phyloP scores from a whole-genome alignment of 1,139 yeast species.

The Saccharomyces hybrid region DNA sequence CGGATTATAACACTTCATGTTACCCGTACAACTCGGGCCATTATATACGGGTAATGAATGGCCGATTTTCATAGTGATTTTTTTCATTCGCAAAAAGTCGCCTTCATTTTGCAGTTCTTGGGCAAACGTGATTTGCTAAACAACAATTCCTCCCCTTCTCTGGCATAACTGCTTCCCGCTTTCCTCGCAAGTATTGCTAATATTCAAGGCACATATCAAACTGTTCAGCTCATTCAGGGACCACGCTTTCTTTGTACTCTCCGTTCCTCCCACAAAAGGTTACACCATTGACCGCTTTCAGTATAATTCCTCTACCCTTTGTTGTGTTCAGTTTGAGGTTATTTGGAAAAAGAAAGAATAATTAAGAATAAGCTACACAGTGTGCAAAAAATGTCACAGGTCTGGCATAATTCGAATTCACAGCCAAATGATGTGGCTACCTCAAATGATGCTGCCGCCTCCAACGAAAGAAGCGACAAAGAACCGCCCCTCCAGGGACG shows the following conservation, averaged over 20 bases:
- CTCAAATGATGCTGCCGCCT: background rate
- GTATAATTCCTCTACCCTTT: background rate
- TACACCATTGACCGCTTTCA: background rate
- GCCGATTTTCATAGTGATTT: background rate
- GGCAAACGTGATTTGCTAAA: background rate
- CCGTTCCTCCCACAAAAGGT: background rate
- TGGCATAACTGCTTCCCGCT: background rate
- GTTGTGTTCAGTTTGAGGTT: background rate
- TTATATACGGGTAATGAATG: background rate
- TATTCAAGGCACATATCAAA: background rate
- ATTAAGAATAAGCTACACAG: background rate
- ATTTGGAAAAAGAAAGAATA: background rate
- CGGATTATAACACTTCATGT: background rate
- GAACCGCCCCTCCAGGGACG: background rate
- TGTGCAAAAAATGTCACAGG: conserved; percentile 4
- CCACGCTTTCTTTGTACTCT: background rate
- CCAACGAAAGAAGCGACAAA: background rate
- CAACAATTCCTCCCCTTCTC: background rate
- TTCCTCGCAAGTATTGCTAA: background rate
- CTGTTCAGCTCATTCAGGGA: background rate
- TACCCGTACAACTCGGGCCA: background rate
- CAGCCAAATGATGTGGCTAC: conserved; percentile 2
- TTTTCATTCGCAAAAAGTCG: conserved; percentile 1
- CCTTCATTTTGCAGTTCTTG: background rate
- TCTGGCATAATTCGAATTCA: conserved; percentile 1